Conservation (phyloP, 192 early-diverging fungal genomes). For the Mortierella alpina region DNA sequence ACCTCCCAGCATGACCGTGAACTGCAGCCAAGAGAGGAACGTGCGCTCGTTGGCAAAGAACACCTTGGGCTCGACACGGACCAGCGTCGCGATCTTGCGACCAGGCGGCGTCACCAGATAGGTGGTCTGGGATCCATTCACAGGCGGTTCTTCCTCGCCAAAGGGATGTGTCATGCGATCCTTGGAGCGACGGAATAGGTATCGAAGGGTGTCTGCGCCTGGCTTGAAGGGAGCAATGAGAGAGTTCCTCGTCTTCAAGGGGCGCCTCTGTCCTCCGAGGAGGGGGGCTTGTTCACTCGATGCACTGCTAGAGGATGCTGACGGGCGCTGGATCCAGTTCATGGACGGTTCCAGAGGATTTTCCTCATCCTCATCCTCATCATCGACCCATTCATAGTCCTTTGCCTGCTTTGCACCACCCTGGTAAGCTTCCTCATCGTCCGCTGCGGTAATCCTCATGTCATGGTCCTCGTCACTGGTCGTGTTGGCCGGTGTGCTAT, state of each 20-base stretch:
- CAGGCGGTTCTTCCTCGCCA: constrained; percentile 20
- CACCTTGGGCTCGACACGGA: constrained; percentile 86
- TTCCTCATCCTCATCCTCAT: constrained; percentile 40
- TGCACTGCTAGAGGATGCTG: constrained; percentile 20
- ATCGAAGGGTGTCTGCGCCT: constrained; percentile 51
- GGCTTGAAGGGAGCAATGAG: constrained; percentile 50
- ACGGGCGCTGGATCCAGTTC: constrained; percentile 42
- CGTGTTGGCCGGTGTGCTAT: constrained; percentile 54
- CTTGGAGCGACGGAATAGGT: constrained; percentile 44
- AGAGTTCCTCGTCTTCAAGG: constrained; percentile 30
- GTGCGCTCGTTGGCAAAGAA: constrained; percentile 96
- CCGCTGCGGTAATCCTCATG: constrained; percentile 27
- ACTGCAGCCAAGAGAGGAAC: constrained; percentile 89
- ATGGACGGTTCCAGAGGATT: constrained; percentile 46
- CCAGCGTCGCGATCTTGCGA: constrained; percentile 71
- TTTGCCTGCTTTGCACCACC: constrained; percentile 26
- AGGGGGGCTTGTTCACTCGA: constrained; percentile 53
- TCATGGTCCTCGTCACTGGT: constrained; percentile 50
- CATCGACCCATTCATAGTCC: constrained; percentile 36
- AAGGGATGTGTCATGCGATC: constrained; percentile 30
- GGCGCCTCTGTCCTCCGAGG: constrained; percentile 13
- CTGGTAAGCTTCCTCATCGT: constrained; percentile 34
- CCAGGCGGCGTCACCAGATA: constrained; percentile 47
- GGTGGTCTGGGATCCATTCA: constrained; percentile 18
- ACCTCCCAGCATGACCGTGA: constrained; percentile 76